Conservation (phyloP, 2,329 filamentous ascomycete species). For the Aspergillus clavatus region DNA sequence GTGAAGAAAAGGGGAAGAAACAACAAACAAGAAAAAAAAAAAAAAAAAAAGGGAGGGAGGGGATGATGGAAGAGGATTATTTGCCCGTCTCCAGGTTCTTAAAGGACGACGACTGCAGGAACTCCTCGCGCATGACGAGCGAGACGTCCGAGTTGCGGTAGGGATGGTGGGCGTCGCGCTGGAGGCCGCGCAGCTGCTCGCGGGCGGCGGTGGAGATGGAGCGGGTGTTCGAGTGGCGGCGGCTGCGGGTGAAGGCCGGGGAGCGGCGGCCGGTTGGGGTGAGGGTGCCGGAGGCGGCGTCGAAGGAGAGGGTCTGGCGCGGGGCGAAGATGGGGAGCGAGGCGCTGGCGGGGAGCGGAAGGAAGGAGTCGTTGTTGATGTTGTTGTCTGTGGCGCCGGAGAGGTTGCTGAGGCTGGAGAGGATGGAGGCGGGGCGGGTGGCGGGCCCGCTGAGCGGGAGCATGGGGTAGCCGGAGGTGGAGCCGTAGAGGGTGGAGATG, state of each 20-base stretch:
- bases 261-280: constrained; percentile 14
- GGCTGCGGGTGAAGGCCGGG: constrained; percentile 1
- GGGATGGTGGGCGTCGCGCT: constrained; percentile 31
- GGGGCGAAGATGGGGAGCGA: constrained; percentile 32
- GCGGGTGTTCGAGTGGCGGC: constrained; percentile 6
- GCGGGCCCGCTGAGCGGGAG: constrained; percentile 5
- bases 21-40: too few relatives aligned
- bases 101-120: constrained; percentile 25
- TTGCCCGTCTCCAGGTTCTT: constrained; percentile 10
- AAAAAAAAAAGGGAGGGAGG: neutral
- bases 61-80: neutral
- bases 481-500: constrained; percentile 28
- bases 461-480: constrained; percentile 17
- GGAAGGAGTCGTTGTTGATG: constrained; percentile 26
- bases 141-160: constrained; percentile 39
- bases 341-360: constrained; percentile 21
- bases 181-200: constrained; percentile 30
- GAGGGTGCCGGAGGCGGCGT: constrained; percentile 5
- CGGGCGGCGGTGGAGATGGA: constrained; percentile 26
- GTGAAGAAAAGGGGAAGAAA: too few relatives aligned
- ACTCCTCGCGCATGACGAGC: constrained; percentile 32
- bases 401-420: constrained; percentile 25
- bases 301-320: constrained; percentile 18
- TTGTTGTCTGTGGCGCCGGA: constrained; percentile 32
- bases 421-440: constrained; percentile 21